Percentiles rank a stretch among this genome's conserved stretches.
phyloP scores from a whole-genome alignment of 2,329 filamentous ascomycete species.

The Phaeosphaeria sp. region DNA sequence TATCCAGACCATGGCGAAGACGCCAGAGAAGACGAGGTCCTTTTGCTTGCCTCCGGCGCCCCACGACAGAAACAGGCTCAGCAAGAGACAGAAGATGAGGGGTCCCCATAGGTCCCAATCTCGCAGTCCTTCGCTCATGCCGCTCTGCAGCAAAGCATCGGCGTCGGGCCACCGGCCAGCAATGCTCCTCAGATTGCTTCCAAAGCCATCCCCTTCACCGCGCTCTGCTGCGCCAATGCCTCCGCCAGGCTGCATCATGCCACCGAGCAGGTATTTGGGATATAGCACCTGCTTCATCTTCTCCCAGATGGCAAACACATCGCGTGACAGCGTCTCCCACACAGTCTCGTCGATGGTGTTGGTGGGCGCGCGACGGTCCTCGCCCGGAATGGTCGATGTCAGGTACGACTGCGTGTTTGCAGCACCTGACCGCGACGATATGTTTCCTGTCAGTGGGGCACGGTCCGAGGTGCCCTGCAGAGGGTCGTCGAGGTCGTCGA shows the following conservation, averaged over 20 bases:
- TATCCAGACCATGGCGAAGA: slow-evolving; percentile 97
- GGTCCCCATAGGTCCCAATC: slow-evolving; percentile 99
- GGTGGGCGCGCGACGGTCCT: slow-evolving; percentile 85
- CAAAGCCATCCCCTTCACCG: slow-evolving; percentile 56
- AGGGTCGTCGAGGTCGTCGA: slow-evolving; percentile 93
- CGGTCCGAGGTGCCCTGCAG: slow-evolving; percentile 73
- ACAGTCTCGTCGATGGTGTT: slow-evolving; percentile 98
- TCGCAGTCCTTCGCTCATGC: slow-evolving; percentile 86
- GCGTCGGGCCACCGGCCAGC: slow-evolving; percentile 73
- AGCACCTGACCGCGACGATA: slow-evolving; percentile 58
- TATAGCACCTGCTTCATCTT: slow-evolving; percentile 98
- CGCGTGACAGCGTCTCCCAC: slow-evolving; percentile 94
- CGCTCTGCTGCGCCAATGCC: slow-evolving; percentile 65
- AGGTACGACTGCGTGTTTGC: slow-evolving; percentile 78
- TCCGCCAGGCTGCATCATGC: slow-evolving; percentile 66
- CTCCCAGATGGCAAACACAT: slow-evolving; percentile 91
- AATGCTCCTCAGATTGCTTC: slow-evolving; percentile 59
- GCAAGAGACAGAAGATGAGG: slow-evolving; percentile 87
- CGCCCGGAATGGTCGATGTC: slow-evolving; percentile 87
- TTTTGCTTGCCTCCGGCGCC: slow-evolving; percentile 80
- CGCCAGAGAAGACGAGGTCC: slow-evolving; percentile 89
- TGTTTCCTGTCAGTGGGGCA: slow-evolving; percentile 84
- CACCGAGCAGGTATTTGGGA: slow-evolving; percentile 87
- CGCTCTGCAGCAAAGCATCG: slow-evolving; percentile 69
- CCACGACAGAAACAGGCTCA: slow-evolving; percentile 87